Conservation (phyloP, 2,329 filamentous ascomycete species). For the Emericellopsis cladophorae region DNA sequence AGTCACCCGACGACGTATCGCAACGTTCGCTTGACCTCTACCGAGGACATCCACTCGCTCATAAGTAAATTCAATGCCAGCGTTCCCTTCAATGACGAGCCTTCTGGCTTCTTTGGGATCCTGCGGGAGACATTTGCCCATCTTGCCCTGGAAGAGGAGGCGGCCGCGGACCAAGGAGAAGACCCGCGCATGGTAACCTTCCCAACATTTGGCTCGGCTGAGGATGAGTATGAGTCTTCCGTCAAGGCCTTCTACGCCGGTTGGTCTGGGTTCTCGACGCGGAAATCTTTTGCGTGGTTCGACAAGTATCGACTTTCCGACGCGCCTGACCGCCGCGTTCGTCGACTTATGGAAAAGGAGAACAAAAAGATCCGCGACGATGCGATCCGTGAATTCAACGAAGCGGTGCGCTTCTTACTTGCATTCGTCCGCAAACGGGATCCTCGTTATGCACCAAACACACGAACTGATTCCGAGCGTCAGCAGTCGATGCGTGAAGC, state of each 20-base stretch:
- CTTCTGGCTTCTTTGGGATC: conserved; percentile 75
- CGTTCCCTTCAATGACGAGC: conserved; percentile 68
- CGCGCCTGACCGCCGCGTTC: conserved; percentile 71
- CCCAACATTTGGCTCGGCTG: conserved; percentile 70
- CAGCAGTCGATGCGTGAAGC: conserved; percentile 67
- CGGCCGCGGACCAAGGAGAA: conserved; percentile 58
- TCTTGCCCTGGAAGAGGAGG: conserved; percentile 67
- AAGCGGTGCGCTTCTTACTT: conserved; percentile 76
- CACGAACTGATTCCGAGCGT: conserved; percentile 66
- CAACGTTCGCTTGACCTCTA: conserved; percentile 64
- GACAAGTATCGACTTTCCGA: conserved; percentile 75
- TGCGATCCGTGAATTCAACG: conserved; percentile 79
- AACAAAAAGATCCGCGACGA: conserved; percentile 78
- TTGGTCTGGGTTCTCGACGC: conserved; percentile 75
- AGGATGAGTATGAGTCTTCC: conserved; percentile 61
- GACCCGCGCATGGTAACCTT: conserved; percentile 46
- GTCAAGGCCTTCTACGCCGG: conserved; percentile 69
- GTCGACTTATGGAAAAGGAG: conserved; percentile 88
- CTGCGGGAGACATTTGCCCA: conserved; percentile 66
- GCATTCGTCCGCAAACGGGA: conserved; percentile 86
- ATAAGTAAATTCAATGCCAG: conserved; percentile 70
- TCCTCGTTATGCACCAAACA: conserved; percentile 67
- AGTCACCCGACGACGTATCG: conserved; percentile 41
- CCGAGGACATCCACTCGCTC: conserved; percentile 65
- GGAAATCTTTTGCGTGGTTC: conserved; percentile 80